These are phyloP conservation scores for Talaromyces liani DNA, from an alignment of 495 filamentous ascomycete genomes.

Conservation along the genomic window DNA sequence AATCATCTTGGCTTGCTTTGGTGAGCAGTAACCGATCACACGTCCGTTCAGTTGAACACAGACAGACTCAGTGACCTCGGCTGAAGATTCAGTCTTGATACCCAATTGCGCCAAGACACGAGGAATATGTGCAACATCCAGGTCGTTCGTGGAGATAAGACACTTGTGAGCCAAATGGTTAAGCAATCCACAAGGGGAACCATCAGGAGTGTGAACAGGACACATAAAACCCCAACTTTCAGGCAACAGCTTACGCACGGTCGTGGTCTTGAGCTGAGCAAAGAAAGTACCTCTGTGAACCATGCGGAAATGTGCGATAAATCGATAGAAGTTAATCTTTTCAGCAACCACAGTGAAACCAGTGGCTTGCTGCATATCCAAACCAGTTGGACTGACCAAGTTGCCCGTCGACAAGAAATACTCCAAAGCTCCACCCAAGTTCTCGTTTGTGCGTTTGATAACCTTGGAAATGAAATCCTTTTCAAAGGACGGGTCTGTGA, in stretches of 20 bases:
- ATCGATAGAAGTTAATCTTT: conserved; percentile 98
- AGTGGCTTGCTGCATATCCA: conserved; percentile 89
- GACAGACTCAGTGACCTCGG: conserved; percentile 70
- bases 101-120: conserved; percentile 68
- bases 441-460: conserved; percentile 74
- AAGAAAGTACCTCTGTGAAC: conserved; percentile 99
- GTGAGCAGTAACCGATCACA: conserved; percentile 83
- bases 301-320: conserved; percentile 99
- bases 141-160: conserved; percentile 64
- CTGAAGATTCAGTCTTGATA: conserved; percentile 60
- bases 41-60: conserved; percentile 84
- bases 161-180: conserved; percentile 97
- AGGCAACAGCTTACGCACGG: conserved; percentile 87
- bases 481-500: conserved; percentile 62
- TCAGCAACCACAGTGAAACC: conserved; percentile 96
- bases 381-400: conserved; percentile 76
- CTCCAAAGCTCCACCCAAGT: conserved; percentile 75
- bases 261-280: conserved; percentile 93
- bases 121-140: conserved; percentile 68
- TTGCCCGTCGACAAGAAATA: conserved; percentile 98
- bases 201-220: conserved; percentile 96
- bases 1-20: conserved; percentile 68
- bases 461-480: conserved; percentile 74
- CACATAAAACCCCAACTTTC: conserved; percentile 98
- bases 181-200: conserved; percentile 84